These are phyloP conservation scores for Megacollybia platyphylla DNA, from an alignment of 1,284 basidiomycete species.

Conservation along the genomic window DNA sequence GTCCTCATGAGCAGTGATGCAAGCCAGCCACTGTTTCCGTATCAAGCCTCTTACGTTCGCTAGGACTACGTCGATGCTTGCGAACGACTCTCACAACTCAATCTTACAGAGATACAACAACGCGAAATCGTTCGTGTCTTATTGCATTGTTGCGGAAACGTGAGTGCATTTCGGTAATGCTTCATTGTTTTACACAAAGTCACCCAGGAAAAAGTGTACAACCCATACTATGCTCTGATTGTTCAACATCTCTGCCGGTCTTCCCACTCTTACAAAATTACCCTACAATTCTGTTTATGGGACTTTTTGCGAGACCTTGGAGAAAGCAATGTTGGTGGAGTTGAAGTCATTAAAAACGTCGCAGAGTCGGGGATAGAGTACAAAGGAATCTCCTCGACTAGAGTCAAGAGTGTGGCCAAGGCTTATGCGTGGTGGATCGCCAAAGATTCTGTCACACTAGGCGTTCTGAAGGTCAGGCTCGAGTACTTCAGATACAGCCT, in stretches of 20 bases:
- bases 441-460: constrained; percentile 58
- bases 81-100: constrained; percentile 73
- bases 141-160: constrained; percentile 88
- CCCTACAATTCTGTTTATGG: constrained; percentile 94
- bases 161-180: constrained; percentile 22
- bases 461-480: constrained; percentile 66
- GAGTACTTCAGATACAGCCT: not conserved
- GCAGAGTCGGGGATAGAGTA: constrained; percentile 35
- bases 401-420: constrained; percentile 54
- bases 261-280: constrained; percentile 80
- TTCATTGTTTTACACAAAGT: constrained; percentile 2
- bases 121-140: constrained; percentile 89
- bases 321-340: constrained; percentile 73
- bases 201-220: constrained; percentile 77
- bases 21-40: constrained; percentile 13
- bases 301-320: constrained; percentile 92
- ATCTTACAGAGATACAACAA: constrained; percentile 83
- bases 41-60: not conserved
- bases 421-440: constrained; percentile 82
- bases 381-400: constrained; percentile 46
- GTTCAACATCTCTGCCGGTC: constrained; percentile 60
- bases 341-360: constrained; percentile 58
- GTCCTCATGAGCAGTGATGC: constrained; percentile 92
- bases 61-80: constrained; percentile 93
- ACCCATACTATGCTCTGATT: constrained; percentile 92